Evolutionary conservation across 257 asterid genomes (phyloP).

Genomic region (Nicotiana sylvestris): DNA sequence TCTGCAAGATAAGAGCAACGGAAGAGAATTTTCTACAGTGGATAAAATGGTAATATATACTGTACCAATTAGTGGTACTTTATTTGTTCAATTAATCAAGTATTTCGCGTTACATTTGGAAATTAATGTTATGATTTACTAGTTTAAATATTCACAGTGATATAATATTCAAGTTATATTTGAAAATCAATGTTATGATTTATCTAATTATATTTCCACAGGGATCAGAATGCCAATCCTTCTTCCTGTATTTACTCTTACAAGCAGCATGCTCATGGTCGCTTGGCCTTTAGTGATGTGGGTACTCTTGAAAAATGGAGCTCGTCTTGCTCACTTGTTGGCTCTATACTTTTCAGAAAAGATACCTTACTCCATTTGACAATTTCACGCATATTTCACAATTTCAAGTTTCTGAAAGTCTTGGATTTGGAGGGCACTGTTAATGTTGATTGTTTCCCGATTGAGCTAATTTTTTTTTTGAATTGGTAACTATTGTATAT

Average conservation of each 20-base stretch:
- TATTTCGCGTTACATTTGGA: not conserved
- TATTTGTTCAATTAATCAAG: not conserved
- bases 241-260: not conserved
- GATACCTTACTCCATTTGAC: not conserved
- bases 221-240: not conserved
- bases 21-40: not conserved
- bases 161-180: not conserved
- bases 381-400: not conserved
- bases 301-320: not conserved
- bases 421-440: slow-evolving; percentile 8
- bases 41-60: not conserved
- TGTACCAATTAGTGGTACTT: not conserved
- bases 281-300: not conserved
- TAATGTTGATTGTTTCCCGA: not conserved
- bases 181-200: not conserved
- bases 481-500: too few species aligned
- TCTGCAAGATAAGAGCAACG: not conserved
- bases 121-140: not conserved
- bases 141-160: not conserved
- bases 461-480: too few species aligned
- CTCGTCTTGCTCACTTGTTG: not conserved
- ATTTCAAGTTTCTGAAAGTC: slow-evolving; percentile 13
- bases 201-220: not conserved
- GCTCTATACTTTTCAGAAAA: not conserved
- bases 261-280: not conserved